Percentiles rank a stretch among this genome's conserved stretches.
phyloP scores from a whole-genome alignment of 495 filamentous ascomycete species.

The Aspergillus kassunensis region DNA sequence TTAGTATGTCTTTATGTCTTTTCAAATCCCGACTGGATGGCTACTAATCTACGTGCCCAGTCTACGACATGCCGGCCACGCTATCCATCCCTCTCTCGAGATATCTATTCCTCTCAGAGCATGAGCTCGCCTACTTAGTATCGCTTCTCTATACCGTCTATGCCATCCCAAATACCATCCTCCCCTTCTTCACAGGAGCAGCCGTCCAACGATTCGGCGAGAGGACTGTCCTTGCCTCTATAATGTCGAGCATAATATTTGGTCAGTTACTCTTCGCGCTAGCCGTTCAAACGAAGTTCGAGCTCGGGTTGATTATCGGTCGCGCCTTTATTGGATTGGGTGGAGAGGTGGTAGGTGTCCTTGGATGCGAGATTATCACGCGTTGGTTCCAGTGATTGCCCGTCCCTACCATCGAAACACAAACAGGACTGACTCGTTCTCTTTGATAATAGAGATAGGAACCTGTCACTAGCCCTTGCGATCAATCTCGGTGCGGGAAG shows the following conservation, averaged over 20 bases:
- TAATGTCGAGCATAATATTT: background rate
- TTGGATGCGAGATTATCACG: constrained; percentile 8
- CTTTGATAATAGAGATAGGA: background rate
- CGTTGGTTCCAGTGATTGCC: constrained; percentile 9
- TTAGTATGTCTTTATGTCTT: background rate
- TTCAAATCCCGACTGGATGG: no score
- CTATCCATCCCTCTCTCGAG: background rate
- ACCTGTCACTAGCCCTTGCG: background rate
- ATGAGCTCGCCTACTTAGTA: background rate
- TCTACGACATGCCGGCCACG: constrained; percentile 4
- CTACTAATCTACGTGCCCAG: no score
- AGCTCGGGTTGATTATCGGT: background rate
- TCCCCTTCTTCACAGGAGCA: constrained; percentile 3
- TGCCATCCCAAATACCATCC: background rate
- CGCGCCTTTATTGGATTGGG: constrained; percentile 4
- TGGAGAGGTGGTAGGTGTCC: constrained; percentile 2
- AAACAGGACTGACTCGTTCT: no score
- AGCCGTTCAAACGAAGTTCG: background rate
- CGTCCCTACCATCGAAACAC: no score
- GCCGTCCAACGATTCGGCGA: constrained; percentile 5
- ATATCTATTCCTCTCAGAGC: background rate
- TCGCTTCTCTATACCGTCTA: constrained; percentile 5
- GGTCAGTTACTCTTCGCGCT: constrained; percentile 1
- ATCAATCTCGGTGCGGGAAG: background rate
- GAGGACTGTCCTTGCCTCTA: background rate